Conservation (phyloP, 495 filamentous ascomycete genomes). For the Hypomontagnella monticulosa region DNA sequence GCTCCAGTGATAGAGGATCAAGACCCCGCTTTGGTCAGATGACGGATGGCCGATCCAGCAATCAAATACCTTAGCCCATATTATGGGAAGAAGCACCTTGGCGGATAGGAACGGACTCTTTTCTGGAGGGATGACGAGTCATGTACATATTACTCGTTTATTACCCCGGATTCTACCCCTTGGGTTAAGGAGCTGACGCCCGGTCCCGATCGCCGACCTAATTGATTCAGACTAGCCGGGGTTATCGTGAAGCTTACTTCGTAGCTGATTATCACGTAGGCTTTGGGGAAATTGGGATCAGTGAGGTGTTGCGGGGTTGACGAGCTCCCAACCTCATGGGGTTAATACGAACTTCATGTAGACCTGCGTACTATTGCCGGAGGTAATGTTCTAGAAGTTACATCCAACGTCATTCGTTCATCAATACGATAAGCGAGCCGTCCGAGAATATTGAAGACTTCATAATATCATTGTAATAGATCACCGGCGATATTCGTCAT, state of each 20-base stretch:
- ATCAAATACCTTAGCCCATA: conserved; percentile 17
- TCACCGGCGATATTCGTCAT: conserved; percentile 4
- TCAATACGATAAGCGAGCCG: conserved; percentile 1
- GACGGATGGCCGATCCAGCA: conserved; percentile 35
- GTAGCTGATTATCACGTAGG: conserved; percentile 23
- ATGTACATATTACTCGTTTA: conserved; percentile 11
- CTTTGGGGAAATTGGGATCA: conserved; percentile 17
- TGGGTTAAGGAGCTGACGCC: background rate
- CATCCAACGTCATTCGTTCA: conserved; percentile 2
- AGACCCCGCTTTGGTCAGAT: conserved; percentile 46
- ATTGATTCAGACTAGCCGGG: conserved; percentile 20
- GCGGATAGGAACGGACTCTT: conserved; percentile 9
- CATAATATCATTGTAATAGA: background rate
- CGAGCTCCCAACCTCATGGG: background rate
- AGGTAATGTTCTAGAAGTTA: background rate
- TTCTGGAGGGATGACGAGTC: conserved; percentile 28
- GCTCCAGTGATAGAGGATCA: conserved; percentile 39
- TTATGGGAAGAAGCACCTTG: conserved; percentile 2
- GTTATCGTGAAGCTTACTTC: conserved; percentile 18
- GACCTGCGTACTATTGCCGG: background rate
- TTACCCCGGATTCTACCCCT: conserved; percentile 32
- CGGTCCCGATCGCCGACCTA: conserved; percentile 22
- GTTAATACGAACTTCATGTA: background rate
- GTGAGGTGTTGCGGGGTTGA: conserved; percentile 17
- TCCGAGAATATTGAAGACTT: conserved; percentile 3